Conservation (phyloP, 306 rosid genomes). For the Fagus crenata region DNA sequence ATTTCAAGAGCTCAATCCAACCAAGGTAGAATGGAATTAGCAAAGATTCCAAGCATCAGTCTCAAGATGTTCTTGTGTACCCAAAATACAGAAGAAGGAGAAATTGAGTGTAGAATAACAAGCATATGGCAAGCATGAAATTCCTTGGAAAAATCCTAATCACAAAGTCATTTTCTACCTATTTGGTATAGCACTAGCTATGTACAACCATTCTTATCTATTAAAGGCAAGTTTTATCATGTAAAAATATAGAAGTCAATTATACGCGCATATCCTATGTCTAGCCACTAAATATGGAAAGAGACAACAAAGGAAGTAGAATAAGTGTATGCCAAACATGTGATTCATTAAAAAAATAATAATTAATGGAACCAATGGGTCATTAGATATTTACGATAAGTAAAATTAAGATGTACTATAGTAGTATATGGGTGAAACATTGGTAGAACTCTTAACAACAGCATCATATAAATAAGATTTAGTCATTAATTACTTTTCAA, state of each 20-base stretch:
- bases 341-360: not conserved
- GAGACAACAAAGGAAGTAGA: not conserved
- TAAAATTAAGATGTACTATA: not conserved
- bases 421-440: no score
- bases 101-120: not conserved
- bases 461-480: no score
- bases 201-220: not conserved
- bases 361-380: not conserved
- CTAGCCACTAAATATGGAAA: not conserved
- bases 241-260: not conserved
- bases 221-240: not conserved
- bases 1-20: not conserved
- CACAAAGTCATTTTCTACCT: not conserved
- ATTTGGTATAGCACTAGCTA: not conserved
- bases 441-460: no score
- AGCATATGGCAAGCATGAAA: not conserved
- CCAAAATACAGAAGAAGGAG: not conserved
- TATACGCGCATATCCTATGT: not conserved
- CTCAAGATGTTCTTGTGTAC: not conserved
- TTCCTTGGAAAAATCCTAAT: not conserved
- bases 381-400: not conserved
- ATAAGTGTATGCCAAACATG: not conserved
- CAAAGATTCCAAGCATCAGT: not conserved
- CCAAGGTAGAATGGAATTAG: not conserved
- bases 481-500: no score